These are phyloP conservation scores for Cladophialophora chaetospira DNA, from an alignment of 2,329 filamentous ascomycete genomes.

Conservation along the genomic window DNA sequence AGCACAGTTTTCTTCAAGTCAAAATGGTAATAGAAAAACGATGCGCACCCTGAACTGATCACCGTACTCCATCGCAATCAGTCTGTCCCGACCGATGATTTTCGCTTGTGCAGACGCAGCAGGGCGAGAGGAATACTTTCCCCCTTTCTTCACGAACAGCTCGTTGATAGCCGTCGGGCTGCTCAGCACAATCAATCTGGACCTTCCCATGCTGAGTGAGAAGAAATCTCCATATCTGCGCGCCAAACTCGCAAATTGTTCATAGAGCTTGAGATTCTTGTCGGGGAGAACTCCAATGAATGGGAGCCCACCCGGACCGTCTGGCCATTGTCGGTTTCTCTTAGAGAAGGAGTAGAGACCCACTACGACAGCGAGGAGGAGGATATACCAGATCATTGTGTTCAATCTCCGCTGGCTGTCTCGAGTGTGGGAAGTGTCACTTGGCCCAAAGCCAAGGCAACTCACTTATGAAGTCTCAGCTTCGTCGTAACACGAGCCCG, in stretches of 20 bases:
- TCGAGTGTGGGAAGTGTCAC: background rate
- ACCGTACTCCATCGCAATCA: slow-evolving; percentile 17
- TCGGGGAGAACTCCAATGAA: slow-evolving; percentile 11
- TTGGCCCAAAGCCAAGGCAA: background rate
- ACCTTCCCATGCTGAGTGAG: slow-evolving; percentile 13
- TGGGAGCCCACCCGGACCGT: slow-evolving; percentile 6
- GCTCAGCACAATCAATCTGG: slow-evolving; percentile 19
- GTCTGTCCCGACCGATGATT: slow-evolving; percentile 11
- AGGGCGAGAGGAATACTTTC: slow-evolving; percentile 18
- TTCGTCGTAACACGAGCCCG: too few species aligned
- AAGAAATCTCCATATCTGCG: slow-evolving; percentile 21
- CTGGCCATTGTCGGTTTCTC: background rate
- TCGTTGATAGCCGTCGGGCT: slow-evolving; percentile 18
- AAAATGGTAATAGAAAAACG: background rate
- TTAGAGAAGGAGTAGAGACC: background rate
- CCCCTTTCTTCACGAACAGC: slow-evolving; percentile 18
- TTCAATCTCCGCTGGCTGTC: background rate
- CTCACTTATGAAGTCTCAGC: too few species aligned
- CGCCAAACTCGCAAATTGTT: slow-evolving; percentile 8
- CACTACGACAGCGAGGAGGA: background rate
- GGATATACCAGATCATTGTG: slow-evolving; percentile 3
- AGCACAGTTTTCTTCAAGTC: background rate
- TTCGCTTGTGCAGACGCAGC: slow-evolving; percentile 9
- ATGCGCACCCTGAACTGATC: slow-evolving; percentile 18
- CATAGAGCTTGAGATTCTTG: slow-evolving; percentile 2